Percentiles rank a stretch among this genome's conserved stretches.
These are phyloP conservation scores for Dalechampia spathulata DNA, from an alignment of 441 rosid species.

Conservation along the genomic window DNA sequence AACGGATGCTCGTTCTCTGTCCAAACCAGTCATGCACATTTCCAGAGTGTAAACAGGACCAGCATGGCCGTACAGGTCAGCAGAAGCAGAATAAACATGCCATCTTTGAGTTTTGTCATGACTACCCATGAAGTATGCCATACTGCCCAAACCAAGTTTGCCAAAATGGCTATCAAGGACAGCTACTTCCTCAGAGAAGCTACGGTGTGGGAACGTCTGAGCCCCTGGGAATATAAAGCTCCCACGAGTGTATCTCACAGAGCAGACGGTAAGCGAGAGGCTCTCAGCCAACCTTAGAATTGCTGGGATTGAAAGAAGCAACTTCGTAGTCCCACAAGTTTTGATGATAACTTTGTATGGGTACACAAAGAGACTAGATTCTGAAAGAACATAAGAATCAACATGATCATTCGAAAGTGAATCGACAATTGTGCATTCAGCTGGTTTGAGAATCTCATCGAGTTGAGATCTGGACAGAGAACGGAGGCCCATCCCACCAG, in stretches of 20 bases:
- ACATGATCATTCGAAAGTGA: slow-evolving; percentile 48
- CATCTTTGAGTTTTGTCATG: slow-evolving; percentile 39
- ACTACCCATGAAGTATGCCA: slow-evolving; percentile 57
- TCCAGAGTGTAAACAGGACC: slow-evolving; percentile 49
- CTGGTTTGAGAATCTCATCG: slow-evolving; percentile 59
- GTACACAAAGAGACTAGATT: slow-evolving; percentile 73
- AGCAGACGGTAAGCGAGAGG: slow-evolving; percentile 39
- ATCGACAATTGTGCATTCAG: slow-evolving; percentile 79
- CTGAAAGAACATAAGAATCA: slow-evolving; percentile 73
- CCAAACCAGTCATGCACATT: slow-evolving; percentile 86
- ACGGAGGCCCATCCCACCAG: slow-evolving; percentile 52
- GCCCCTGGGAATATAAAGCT: slow-evolving; percentile 55
- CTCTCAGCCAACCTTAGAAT: slow-evolving; percentile 42
- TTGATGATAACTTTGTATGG: slow-evolving; percentile 72
- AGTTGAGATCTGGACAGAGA: slow-evolving; percentile 43
- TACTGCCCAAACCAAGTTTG: slow-evolving; percentile 44
- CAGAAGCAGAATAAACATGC: slow-evolving; percentile 70
- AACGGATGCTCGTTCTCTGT: slow-evolving; percentile 46
- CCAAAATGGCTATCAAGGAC: slow-evolving; percentile 53
- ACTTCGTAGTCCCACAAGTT: slow-evolving; percentile 84
- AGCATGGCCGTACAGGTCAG: slow-evolving; percentile 1
- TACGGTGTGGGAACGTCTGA: slow-evolving; percentile 67
- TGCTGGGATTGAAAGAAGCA: slow-evolving; percentile 58
- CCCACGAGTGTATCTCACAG: slow-evolving; percentile 67
- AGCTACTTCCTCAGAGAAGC: slow-evolving; percentile 66